These are phyloP conservation scores for Rhizopus stolonifer DNA, from an alignment of 371 early-diverging fungal genomes.

Conservation along the genomic window DNA sequence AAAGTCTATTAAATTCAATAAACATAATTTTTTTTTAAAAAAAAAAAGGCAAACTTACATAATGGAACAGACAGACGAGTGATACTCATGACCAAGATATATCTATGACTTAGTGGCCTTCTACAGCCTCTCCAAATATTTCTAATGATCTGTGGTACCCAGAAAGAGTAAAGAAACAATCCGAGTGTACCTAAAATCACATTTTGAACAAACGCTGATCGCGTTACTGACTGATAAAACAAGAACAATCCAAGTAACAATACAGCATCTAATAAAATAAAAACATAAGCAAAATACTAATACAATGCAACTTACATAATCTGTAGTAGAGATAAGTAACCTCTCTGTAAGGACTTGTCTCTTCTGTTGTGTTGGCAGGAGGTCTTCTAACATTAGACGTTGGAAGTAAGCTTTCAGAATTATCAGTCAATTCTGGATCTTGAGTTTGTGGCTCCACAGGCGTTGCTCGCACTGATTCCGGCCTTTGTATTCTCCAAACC, in stretches of 20 bases:
- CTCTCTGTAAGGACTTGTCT: constrained; percentile 21
- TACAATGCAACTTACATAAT: constrained; percentile 17
- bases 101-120: constrained; percentile 58
- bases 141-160: constrained; percentile 79
- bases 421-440: not conserved
- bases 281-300: not conserved
- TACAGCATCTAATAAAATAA: constrained; percentile 45
- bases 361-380: constrained; percentile 10
- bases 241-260: constrained; percentile 63
- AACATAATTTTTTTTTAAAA: not conserved
- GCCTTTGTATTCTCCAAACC: constrained; percentile 70
- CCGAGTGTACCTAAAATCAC: constrained; percentile 49
- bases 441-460: constrained; percentile 1
- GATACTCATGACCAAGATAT: constrained; percentile 63
- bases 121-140: constrained; percentile 65
- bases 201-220: constrained; percentile 54
- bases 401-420: constrained; percentile 14
- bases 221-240: constrained; percentile 63
- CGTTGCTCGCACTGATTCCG: constrained; percentile 46
- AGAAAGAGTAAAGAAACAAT: constrained; percentile 66
- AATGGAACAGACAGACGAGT: constrained; percentile 64
- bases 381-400: constrained; percentile 18
- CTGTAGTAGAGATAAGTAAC: constrained; percentile 23
- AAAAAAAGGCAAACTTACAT: constrained; percentile 32
- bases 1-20: constrained; percentile 34